phyloP scores from a whole-genome alignment of 2,329 filamentous ascomycete species.

The Nemania serpens region DNA sequence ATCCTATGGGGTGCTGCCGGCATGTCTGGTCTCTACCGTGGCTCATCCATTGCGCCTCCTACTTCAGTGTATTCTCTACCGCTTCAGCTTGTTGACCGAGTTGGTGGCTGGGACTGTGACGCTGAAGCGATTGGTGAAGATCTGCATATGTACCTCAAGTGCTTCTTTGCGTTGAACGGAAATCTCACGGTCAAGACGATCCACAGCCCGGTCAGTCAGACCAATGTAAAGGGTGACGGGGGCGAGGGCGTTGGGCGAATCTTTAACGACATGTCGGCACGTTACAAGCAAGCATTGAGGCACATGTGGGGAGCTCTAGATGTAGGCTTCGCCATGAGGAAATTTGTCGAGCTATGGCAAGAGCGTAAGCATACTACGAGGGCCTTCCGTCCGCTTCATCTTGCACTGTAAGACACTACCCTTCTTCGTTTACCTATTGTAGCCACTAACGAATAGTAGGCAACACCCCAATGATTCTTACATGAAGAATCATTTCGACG shows the following conservation, averaged over 20 bases:
- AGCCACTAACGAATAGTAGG: conserved; percentile 35
- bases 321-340: conserved; percentile 67
- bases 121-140: conserved; percentile 76
- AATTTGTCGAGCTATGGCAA: conserved; percentile 60
- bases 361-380: conserved; percentile 61
- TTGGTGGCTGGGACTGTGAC: conserved; percentile 74
- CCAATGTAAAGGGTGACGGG: conserved; percentile 68
- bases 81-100: conserved; percentile 67
- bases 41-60: conserved; percentile 68
- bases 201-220: conserved; percentile 72
- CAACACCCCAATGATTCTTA: conserved; percentile 53
- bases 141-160: conserved; percentile 79
- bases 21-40: conserved; percentile 68
- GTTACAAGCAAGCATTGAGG: conserved; percentile 72
- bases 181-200: conserved; percentile 68
- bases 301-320: conserved; percentile 80
- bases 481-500: conserved; percentile 50
- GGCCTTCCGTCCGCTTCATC: conserved; percentile 61
- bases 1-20: conserved; percentile 74
- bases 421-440: background rate
- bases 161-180: conserved; percentile 74
- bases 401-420: conserved; percentile 45
- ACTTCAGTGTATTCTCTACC: conserved; percentile 76
- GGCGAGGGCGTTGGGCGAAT: conserved; percentile 59
- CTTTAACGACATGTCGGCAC: conserved; percentile 62